Percentiles rank a stretch among this genome's conserved stretches.
Conservation (phyloP, 1,139 yeast genomes). For the Hyphopichia pseudoburtonii region DNA sequence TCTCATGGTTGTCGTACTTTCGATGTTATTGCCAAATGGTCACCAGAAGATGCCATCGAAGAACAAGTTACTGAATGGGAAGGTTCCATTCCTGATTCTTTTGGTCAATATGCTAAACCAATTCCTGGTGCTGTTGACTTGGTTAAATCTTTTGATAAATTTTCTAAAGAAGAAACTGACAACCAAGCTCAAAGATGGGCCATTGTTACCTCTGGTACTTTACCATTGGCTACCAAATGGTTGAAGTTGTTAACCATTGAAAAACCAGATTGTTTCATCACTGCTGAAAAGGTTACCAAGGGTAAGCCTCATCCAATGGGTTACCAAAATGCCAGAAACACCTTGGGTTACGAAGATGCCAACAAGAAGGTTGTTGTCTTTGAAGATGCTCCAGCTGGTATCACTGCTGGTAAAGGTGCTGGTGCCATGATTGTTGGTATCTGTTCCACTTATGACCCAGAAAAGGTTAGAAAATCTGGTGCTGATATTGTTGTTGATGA, state of each 20-base stretch:
- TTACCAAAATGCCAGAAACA: constrained; percentile 13
- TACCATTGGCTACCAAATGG: constrained; percentile 17
- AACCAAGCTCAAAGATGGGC: constrained; percentile 16
- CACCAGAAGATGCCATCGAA: constrained; percentile 16
- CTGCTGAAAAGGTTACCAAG: constrained; percentile 15
- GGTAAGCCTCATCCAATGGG: constrained; percentile 18
- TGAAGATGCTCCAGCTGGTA: constrained; percentile 18
- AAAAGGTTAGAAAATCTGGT: constrained; percentile 13
- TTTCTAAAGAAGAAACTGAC: constrained; percentile 10
- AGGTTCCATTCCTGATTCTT: constrained; percentile 14
- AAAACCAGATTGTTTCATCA: constrained; percentile 15
- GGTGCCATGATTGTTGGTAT: constrained; percentile 17
- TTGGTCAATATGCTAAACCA: constrained; percentile 14
- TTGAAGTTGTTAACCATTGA: constrained; percentile 14
- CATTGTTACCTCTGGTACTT: constrained; percentile 15
- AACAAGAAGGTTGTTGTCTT: constrained; percentile 15
- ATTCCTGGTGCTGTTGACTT: constrained; percentile 17
- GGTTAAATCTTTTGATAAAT: constrained; percentile 12
- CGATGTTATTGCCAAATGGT: constrained; percentile 17
- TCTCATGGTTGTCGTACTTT: constrained; percentile 17
- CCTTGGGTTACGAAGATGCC: constrained; percentile 13
- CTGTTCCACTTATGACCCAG: constrained; percentile 15
- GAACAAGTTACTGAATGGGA: constrained; percentile 17
- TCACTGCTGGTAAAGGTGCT: constrained; percentile 15
- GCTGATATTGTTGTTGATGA: constrained; percentile 16